Conservation (phyloP, 2,329 filamentous ascomycete species). For the Sarocladium brachiariae region DNA sequence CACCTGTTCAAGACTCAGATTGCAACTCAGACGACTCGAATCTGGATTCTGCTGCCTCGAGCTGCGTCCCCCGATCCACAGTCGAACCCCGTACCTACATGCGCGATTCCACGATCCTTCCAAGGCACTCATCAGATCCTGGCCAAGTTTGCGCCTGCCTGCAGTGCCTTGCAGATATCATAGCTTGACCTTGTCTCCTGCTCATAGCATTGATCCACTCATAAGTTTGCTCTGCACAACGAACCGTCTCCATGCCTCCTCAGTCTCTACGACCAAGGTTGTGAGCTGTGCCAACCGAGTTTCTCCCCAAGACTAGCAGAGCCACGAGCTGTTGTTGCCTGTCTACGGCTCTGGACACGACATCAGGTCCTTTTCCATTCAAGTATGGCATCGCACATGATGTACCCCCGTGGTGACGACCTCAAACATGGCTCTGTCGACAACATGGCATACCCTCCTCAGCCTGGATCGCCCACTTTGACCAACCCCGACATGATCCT, state of each 20-base stretch:
- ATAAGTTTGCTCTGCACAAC: background rate
- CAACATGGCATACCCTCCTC: slow-evolving; percentile 34
- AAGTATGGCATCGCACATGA: slow-evolving; percentile 26
- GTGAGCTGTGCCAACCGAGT: background rate
- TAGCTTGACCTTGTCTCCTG: background rate
- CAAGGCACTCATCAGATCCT: background rate
- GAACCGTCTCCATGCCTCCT: background rate
- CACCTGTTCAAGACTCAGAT: background rate
- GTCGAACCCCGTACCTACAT: background rate
- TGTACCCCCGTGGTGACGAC: slow-evolving; percentile 20
- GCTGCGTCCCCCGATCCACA: background rate
- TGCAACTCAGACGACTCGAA: background rate
- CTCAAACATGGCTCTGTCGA: slow-evolving; percentile 22
- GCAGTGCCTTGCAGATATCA: background rate
- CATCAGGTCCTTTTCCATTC: background rate
- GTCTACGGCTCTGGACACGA: too few relatives aligned
- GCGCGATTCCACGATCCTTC: background rate
- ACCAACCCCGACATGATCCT: slow-evolving; percentile 95
- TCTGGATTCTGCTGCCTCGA: background rate
- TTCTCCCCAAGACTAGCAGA: background rate
- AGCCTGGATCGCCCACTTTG: slow-evolving; percentile 73
- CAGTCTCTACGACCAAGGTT: background rate
- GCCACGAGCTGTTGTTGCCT: too few relatives aligned
- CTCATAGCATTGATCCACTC: background rate
- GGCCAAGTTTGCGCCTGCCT: background rate